Evolutionary conservation across 495 filamentous ascomycete genomes (phyloP).

Genomic region (Trichocladium uniseriatum): DNA sequence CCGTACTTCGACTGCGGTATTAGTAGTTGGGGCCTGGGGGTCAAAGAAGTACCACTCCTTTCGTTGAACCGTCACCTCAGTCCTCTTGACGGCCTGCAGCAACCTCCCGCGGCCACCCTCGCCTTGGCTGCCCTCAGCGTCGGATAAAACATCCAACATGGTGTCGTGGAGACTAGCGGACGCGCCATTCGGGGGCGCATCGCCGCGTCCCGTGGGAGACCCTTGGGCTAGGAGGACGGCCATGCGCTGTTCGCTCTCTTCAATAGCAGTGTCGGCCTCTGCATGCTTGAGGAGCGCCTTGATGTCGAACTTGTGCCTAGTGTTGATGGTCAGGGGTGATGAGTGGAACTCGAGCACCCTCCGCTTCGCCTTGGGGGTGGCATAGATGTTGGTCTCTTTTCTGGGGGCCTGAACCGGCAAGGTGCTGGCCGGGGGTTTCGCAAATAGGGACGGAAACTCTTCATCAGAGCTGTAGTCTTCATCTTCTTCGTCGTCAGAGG

Average conservation of each 20-base stretch:
- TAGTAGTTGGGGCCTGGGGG: slow-evolving; percentile 11
- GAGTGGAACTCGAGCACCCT: slow-evolving; percentile 27
- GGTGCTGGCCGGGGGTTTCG: not conserved
- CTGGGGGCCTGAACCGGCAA: not conserved
- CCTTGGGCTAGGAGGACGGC: slow-evolving; percentile 27
- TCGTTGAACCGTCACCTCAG: slow-evolving; percentile 54
- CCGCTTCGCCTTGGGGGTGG: slow-evolving; percentile 34
- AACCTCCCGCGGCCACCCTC: slow-evolving; percentile 49
- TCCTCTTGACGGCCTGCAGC: slow-evolving; percentile 62
- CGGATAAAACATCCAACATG: slow-evolving; percentile 35
- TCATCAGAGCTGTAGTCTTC: slow-evolving; percentile 8
- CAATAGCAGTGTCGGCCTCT: slow-evolving; percentile 46
- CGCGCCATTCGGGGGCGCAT: slow-evolving; percentile 11
- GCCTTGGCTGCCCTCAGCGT: slow-evolving; percentile 43
- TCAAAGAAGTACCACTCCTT: slow-evolving; percentile 63
- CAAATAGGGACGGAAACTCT: slow-evolving; percentile 11
- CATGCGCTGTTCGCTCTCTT: slow-evolving; percentile 47
- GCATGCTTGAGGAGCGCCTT: slow-evolving; percentile 54
- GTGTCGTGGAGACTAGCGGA: slow-evolving; percentile 24
- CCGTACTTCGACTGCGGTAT: slow-evolving; percentile 22
- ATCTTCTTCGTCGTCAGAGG: slow-evolving; percentile 31
- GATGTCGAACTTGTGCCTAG: slow-evolving; percentile 59
- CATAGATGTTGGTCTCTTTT: slow-evolving; percentile 4
- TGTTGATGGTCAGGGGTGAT: slow-evolving; percentile 38
- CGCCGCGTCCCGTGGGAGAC: slow-evolving; percentile 16